Percentiles rank a stretch among this genome's conserved stretches.
Conservation (phyloP, 257 asterid genomes). For the Thymus quinquecostatus region DNA sequence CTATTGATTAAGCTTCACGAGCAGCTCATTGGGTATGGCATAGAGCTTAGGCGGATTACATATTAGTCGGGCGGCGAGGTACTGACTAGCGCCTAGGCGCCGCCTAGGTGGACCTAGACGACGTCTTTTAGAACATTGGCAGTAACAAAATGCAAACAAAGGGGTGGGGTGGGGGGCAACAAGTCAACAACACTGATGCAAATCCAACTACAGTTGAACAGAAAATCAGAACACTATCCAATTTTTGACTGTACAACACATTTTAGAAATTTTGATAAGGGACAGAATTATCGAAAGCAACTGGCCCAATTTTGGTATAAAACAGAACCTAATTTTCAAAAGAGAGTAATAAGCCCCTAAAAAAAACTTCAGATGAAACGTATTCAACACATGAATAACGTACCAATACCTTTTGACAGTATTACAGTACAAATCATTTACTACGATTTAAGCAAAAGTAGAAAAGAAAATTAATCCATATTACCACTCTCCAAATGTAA, state of each 20-base stretch:
- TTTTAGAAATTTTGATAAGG: neutral
- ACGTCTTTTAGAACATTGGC: neutral
- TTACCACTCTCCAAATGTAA: slow-evolving; percentile 7
- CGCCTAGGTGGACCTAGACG: no score
- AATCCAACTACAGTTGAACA: slow-evolving; percentile 11
- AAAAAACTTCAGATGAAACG: neutral
- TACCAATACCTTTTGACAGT: neutral
- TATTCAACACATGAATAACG: slow-evolving; percentile 1
- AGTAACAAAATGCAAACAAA: slow-evolving; percentile 4
- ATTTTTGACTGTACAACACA: neutral
- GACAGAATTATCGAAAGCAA: neutral
- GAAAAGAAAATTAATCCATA: neutral
- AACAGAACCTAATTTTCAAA: slow-evolving; percentile 4
- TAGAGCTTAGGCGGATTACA: no score
- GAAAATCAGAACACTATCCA: slow-evolving; percentile 10
- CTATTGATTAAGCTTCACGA: no score
- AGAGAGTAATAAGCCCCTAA: neutral
- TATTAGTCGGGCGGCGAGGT: no score
- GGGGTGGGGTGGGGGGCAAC: neutral
- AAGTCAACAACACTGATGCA: neutral
- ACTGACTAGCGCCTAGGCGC: no score
- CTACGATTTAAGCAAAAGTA: neutral
- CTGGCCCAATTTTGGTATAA: neutral
- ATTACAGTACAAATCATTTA: neutral
- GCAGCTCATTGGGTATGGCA: no score